Evolutionary conservation across 306 rosid species (phyloP).

Genomic region (Acacia melanoxylon): DNA sequence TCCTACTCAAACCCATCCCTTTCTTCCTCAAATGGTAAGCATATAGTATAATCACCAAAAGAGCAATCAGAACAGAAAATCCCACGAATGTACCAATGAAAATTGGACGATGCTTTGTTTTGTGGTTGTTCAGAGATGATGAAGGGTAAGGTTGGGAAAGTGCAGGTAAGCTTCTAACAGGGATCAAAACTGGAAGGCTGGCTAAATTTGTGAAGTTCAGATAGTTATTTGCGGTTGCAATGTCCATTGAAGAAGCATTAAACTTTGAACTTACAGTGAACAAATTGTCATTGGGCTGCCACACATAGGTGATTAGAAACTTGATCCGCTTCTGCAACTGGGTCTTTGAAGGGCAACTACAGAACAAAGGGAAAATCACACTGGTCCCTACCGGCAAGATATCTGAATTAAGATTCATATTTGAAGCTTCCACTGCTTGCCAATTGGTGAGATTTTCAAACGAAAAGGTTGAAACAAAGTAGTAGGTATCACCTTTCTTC

Average conservation of each 20-base stretch:
- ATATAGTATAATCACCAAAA: constrained; percentile 12
- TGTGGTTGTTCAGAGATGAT: neutral
- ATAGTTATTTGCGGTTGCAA: constrained; percentile 40
- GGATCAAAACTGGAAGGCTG: constrained; percentile 52
- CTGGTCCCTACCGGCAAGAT: constrained; percentile 39
- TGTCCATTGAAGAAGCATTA: constrained; percentile 36
- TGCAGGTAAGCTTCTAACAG: constrained; percentile 48
- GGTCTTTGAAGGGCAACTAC: constrained; percentile 54
- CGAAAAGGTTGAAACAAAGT: constrained; percentile 36
- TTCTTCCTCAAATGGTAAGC: constrained; percentile 17
- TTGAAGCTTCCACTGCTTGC: constrained; percentile 37
- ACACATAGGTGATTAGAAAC: constrained; percentile 52
- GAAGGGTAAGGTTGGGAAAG: constrained; percentile 40
- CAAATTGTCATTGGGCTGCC: constrained; percentile 58
- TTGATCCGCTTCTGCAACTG: constrained; percentile 27
- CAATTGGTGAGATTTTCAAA: constrained; percentile 59
- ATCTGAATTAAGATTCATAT: constrained; percentile 37
- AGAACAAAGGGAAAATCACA: constrained; percentile 60
- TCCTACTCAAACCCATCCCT: constrained; percentile 13
- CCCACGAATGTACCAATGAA: constrained; percentile 35
- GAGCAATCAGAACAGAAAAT: constrained; percentile 30
- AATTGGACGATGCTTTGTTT: constrained; percentile 12
- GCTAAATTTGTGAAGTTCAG: constrained; percentile 30
- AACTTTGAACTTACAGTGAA: constrained; percentile 43
- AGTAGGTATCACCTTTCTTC: constrained; percentile 52